phyloP scores from a whole-genome alignment of 257 asterid species.

The Primulina eburnea region DNA sequence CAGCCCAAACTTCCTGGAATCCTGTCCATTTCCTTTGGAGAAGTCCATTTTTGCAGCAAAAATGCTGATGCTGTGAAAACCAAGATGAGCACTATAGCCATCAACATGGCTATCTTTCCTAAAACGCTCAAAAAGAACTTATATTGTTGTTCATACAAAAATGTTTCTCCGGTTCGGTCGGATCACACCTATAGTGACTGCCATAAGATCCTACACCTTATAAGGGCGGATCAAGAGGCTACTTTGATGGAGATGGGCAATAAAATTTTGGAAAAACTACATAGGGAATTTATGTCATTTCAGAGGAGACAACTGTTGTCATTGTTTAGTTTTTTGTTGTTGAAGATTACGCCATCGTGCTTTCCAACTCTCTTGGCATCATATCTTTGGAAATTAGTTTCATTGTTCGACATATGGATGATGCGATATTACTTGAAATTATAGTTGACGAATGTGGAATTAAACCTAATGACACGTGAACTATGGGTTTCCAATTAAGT shows the following conservation, averaged over 20 bases:
- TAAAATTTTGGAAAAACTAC: background rate
- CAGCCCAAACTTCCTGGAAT: conserved; percentile 82
- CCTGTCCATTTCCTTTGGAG: conserved; percentile 55
- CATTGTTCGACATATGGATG: conserved; percentile 20
- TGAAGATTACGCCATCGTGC: conserved; percentile 19
- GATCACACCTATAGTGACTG: conserved; percentile 7
- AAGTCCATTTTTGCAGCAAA: conserved; percentile 39
- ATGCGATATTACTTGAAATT: conserved; percentile 13
- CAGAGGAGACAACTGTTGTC: background rate
- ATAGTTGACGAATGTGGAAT: conserved; percentile 22
- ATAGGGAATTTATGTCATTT: background rate
- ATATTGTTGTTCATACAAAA: background rate
- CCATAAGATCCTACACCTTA: background rate
- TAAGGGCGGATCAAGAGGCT: background rate
- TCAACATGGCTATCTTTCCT: conserved; percentile 28
- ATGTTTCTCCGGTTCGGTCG: background rate
- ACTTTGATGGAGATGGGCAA: background rate
- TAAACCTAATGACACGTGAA: conserved; percentile 15
- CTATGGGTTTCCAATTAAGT: background rate
- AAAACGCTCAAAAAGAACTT: background rate
- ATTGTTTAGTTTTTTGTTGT: background rate
- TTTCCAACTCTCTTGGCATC: conserved; percentile 14
- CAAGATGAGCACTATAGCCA: conserved; percentile 30
- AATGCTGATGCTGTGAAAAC: conserved; percentile 33
- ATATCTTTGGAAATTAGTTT: conserved; percentile 13